Base-by-base conservation (phyloP, 75 land plant genomes). In the Adiantum capillusveneris region DNA sequence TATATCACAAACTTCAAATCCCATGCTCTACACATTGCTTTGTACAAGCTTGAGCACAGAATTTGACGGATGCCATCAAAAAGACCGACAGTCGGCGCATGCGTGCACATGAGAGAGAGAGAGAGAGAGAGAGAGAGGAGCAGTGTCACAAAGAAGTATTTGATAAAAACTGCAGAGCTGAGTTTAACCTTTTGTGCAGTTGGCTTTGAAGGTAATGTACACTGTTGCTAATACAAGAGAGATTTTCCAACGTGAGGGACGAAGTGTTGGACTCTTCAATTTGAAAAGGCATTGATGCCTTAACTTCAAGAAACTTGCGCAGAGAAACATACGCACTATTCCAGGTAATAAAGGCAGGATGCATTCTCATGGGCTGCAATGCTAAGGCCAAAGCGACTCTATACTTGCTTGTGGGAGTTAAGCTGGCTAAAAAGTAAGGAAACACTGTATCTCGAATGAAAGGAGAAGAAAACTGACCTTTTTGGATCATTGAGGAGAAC, bases 351-450 rank as follows among this genome's bases (percentile, higher is more conserved):
- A 87, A 76, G 16, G 85, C 79, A 45, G 79, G 43, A 55, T 69
- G 86, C 43, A 84, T 74, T 70, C 81, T 78, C 82, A 86, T 87
- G 27, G 70, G 72, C 61, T 80, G 79, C 29, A 84, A 71, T 13
- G 86, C 71, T 12, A 95, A 51, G 39, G 85, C 73, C 17, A 81
- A 86, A 24, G 97, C 99, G 1, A 86, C 58, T 44, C 80, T 42
- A 58, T 75, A 76, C 31, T 82, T 75, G 45, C 66, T 76, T 13
- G 80, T 72, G 56, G 58, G 66, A 14, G 83, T 82, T 34, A 95
- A 84, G 78, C 87, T 86, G 12, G 84, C 70, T 31, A 95, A 55
- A 57, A 90, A 95, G 46, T 22, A 70, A 9, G 99, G 99, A 52
- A 95, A 76, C 6, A 73, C 53, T 21, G 82, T 30, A 31, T 39